Evolutionary conservation across 2,329 filamentous ascomycete genomes (phyloP).

Genomic region (Colletotrichum tropicale): DNA sequence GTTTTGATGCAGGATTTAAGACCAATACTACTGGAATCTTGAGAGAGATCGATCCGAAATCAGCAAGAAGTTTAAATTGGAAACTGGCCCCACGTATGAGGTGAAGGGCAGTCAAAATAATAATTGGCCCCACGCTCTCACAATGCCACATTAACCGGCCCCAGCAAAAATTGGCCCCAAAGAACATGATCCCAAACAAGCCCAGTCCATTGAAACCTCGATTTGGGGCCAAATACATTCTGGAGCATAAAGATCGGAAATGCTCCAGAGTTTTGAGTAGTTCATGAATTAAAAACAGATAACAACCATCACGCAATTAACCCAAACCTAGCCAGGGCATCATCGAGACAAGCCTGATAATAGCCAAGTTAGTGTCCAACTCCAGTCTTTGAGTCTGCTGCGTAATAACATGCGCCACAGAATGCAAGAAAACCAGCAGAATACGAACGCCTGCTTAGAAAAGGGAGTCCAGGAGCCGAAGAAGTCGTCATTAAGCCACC

Average conservation of each 20-base stretch:
- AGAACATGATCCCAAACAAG: neutral
- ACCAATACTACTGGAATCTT: neutral
- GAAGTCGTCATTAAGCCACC: neutral
- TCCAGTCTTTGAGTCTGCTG: neutral
- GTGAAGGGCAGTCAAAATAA: neutral
- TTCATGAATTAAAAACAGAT: neutral
- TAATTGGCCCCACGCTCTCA: neutral
- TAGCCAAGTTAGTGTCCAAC: neutral
- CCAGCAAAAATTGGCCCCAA: neutral
- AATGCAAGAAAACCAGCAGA: neutral
- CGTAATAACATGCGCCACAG: fast-evolving
- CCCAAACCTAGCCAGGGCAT: neutral
- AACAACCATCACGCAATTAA: neutral
- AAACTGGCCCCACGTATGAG: neutral
- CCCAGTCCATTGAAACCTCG: neutral
- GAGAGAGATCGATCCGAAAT: neutral
- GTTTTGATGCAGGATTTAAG: neutral
- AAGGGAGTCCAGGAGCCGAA: neutral
- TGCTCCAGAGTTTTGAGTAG: neutral
- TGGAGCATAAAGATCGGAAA: neutral
- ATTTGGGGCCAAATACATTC: neutral
- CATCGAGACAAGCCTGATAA: neutral
- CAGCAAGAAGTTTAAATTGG: neutral
- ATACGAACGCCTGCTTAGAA: neutral
- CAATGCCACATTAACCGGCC: neutral